phyloP scores from a whole-genome alignment of 176 grass and related monocot species.

The Pontederia crassipes region DNA sequence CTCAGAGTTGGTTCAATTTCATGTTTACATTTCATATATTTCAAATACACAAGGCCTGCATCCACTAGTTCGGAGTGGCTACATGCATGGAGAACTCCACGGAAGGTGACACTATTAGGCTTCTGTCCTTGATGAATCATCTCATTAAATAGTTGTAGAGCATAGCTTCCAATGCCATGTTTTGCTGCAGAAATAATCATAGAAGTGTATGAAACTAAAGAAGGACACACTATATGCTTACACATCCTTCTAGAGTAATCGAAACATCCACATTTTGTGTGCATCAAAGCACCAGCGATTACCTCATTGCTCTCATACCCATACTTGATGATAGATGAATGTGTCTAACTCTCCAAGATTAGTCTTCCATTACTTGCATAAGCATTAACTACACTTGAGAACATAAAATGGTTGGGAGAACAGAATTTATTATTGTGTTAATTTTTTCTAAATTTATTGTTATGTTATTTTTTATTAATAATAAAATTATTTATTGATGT shows the following conservation, averaged over 20 bases:
- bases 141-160: slow-evolving; percentile 36
- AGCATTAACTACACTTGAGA: slow-evolving; percentile 46
- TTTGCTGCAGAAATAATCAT: slow-evolving; percentile 60
- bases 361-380: slow-evolving; percentile 38
- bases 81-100: slow-evolving; percentile 61
- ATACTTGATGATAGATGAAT: slow-evolving; percentile 32
- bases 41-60: slow-evolving; percentile 41
- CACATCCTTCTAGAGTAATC: slow-evolving; percentile 49
- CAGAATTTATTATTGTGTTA: too few species aligned
- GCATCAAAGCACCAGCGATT: slow-evolving; percentile 42
- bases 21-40: slow-evolving; percentile 34
- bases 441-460: too few species aligned
- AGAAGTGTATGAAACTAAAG: slow-evolving; percentile 50
- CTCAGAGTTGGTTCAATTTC: slow-evolving; percentile 34
- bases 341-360: slow-evolving; percentile 36
- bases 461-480: too few species aligned
- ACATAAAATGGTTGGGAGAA: slow-evolving; percentile 61
- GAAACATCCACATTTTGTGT: slow-evolving; percentile 54
- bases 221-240: slow-evolving; percentile 30
- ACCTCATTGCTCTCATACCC: slow-evolving; percentile 36
- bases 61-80: slow-evolving; percentile 54
- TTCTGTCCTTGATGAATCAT: slow-evolving; percentile 32
- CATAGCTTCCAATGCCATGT: slow-evolving; percentile 28
- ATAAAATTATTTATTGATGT: too few species aligned
- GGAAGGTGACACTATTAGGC: slow-evolving; percentile 55